phyloP scores from a whole-genome alignment of 1,284 basidiomycete species.

The Austropuccinia psidii region DNA sequence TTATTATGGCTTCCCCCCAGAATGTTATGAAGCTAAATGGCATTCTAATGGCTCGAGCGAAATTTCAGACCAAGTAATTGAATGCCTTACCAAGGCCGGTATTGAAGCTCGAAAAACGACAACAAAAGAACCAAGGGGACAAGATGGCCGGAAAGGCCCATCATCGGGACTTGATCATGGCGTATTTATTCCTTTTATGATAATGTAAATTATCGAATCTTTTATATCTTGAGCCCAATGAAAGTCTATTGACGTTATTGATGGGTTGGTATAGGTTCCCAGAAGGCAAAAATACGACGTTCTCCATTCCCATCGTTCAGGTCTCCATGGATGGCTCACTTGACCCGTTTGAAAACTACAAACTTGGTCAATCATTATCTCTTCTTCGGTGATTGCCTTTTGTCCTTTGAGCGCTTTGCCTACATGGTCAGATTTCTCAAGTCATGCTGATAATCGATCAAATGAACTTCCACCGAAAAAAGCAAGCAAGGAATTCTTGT shows the following conservation, averaged over 20 bases:
- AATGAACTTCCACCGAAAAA: too few relatives aligned
- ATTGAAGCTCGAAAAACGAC: constrained; percentile 54
- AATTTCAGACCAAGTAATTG: constrained; percentile 1
- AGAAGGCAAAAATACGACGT: constrained; percentile 46
- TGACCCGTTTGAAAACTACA: constrained; percentile 55
- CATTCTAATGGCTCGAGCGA: constrained; percentile 32
- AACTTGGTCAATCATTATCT: constrained; percentile 17
- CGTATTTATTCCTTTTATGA: constrained; percentile 63
- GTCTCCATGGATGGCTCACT: constrained; percentile 62
- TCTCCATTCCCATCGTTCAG: constrained; percentile 59
- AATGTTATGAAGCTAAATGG: constrained; percentile 26
- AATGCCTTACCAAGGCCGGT: constrained; percentile 52
- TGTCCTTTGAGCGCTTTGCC: not conserved
- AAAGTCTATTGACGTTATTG: too few relatives aligned
- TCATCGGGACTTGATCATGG: constrained; percentile 52
- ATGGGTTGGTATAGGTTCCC: constrained; percentile 27
- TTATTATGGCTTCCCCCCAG: constrained; percentile 29
- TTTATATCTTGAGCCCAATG: too few relatives aligned
- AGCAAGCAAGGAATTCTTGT: constrained; percentile 59
- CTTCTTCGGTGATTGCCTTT: not conserved
- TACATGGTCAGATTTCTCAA: too few relatives aligned
- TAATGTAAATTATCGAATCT: constrained; percentile 54
- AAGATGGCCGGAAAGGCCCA: constrained; percentile 63
- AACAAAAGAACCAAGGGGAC: constrained; percentile 56
- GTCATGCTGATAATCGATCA: too few relatives aligned